Percentiles rank a stretch among this genome's conserved stretches.
These are phyloP conservation scores for Henningerozyma blattae DNA, from an alignment of 805 yeast genomes.

Conservation along the genomic window DNA sequence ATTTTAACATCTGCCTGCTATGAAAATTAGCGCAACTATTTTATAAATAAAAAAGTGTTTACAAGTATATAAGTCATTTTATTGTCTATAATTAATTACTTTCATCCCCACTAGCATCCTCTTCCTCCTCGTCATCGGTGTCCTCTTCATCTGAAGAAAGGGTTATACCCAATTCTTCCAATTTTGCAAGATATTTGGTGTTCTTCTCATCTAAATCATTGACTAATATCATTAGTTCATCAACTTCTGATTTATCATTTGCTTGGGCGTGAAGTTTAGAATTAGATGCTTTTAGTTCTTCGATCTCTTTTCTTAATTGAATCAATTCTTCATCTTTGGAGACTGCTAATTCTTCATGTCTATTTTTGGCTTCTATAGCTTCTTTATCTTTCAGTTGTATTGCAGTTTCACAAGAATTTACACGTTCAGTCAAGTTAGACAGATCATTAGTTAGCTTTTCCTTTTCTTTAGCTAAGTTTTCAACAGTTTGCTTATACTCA, in stretches of 20 bases:
- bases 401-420: not conserved
- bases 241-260: constrained; percentile 25
- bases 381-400: not conserved
- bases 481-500: not conserved
- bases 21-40: not conserved
- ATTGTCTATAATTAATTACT: not conserved
- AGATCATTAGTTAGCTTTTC: not conserved
- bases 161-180: constrained; percentile 43
- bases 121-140: constrained; percentile 53
- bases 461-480: not conserved
- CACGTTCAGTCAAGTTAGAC: not conserved
- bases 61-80: not conserved
- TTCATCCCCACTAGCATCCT: constrained; percentile 24
- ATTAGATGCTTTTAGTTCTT: constrained; percentile 3
- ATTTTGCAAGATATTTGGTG: constrained; percentile 39
- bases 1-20: no score
- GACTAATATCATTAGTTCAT: constrained; percentile 65
- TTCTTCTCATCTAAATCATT: constrained; percentile 66
- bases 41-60: not conserved
- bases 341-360: not conserved
- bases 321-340: constrained; percentile 1
- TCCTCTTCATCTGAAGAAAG: constrained; percentile 63
- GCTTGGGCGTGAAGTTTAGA: constrained; percentile 4
- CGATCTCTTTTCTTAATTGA: constrained; percentile 2
- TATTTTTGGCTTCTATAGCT: not conserved